Conservation (phyloP, 2,329 filamentous ascomycete species). For the Thielaviopsis cerberus region DNA sequence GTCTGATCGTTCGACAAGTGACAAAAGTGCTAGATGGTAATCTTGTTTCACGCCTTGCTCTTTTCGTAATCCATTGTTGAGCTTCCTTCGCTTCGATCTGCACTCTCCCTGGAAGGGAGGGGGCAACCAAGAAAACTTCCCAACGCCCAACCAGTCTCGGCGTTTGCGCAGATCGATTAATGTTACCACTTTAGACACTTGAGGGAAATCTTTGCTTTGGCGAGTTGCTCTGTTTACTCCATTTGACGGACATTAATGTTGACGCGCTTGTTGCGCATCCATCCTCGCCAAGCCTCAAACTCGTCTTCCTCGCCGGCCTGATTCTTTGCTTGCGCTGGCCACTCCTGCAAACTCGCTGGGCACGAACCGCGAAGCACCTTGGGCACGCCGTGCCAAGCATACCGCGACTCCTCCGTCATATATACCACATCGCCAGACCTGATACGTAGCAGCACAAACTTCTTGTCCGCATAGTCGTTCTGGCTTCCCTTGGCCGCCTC, state of each 20-base stretch:
- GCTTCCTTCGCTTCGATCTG: no score
- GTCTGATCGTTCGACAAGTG: no score
- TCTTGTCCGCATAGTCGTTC: constrained; percentile 21
- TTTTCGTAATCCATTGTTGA: no score
- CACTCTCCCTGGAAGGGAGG: no score
- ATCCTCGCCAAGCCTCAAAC: constrained; percentile 58
- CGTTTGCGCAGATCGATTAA: background rate
- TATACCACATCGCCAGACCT: constrained; percentile 77
- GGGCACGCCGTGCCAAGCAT: constrained; percentile 90
- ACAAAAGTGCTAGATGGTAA: no score
- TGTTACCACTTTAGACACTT: background rate
- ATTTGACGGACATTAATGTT: constrained; percentile 91
- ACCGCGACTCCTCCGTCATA: constrained; percentile 66
- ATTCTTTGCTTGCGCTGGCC: constrained; percentile 36
- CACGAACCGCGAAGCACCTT: constrained; percentile 68
- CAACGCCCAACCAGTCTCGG: no score
- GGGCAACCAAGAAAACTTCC: no score
- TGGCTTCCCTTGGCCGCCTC: constrained; percentile 14
- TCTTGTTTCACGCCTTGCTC: no score
- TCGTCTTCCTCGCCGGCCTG: constrained; percentile 20
- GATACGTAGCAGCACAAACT: constrained; percentile 44
- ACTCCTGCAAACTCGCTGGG: constrained; percentile 52
- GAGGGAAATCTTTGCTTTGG: background rate
- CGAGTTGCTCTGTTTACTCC: constrained; percentile 28
- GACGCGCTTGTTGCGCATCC: constrained; percentile 75